These are phyloP conservation scores for Epichloe scottii DNA, from an alignment of 2,329 filamentous ascomycete genomes.

Conservation along the genomic window DNA sequence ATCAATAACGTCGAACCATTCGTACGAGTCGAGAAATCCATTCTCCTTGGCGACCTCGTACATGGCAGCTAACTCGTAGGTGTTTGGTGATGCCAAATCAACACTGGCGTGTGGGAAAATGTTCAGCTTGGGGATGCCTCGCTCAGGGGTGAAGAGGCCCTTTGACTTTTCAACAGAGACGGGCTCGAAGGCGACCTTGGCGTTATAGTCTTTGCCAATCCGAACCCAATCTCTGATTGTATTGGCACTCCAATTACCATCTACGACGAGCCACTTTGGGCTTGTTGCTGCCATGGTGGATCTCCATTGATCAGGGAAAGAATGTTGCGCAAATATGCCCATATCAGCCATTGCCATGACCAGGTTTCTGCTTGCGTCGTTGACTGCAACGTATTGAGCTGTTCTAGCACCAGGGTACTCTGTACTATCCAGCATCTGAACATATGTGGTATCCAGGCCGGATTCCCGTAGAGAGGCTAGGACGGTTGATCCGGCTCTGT, in stretches of 20 bases:
- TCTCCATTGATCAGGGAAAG: constrained; percentile 45
- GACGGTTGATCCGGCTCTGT: constrained; percentile 59
- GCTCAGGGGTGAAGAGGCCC: constrained; percentile 46
- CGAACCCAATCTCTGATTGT: constrained; percentile 57
- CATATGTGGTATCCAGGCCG: constrained; percentile 51
- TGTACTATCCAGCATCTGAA: constrained; percentile 42
- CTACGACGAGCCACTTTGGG: constrained; percentile 71
- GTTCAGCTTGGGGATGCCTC: constrained; percentile 25
- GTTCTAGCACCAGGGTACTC: constrained; percentile 49
- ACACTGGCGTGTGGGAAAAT: constrained; percentile 52
- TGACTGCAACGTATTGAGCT: constrained; percentile 84
- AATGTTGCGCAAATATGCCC: constrained; percentile 58
- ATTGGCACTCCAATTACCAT: constrained; percentile 69
- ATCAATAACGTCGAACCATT: constrained; percentile 75
- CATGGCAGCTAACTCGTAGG: constrained; percentile 69
- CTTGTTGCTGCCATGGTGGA: constrained; percentile 40
- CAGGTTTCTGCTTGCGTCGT: constrained; percentile 70
- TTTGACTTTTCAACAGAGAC: constrained; percentile 72
- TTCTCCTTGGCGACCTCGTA: constrained; percentile 54
- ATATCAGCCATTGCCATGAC: constrained; percentile 95
- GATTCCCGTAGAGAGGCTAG: constrained; percentile 50
- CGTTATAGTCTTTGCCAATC: constrained; percentile 41
- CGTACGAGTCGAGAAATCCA: constrained; percentile 53
- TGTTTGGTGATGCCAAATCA: constrained; percentile 71
- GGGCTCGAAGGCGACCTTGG: constrained; percentile 70